phyloP scores from a whole-genome alignment of 257 asterid species.

The Nicotiana benthamiana region DNA sequence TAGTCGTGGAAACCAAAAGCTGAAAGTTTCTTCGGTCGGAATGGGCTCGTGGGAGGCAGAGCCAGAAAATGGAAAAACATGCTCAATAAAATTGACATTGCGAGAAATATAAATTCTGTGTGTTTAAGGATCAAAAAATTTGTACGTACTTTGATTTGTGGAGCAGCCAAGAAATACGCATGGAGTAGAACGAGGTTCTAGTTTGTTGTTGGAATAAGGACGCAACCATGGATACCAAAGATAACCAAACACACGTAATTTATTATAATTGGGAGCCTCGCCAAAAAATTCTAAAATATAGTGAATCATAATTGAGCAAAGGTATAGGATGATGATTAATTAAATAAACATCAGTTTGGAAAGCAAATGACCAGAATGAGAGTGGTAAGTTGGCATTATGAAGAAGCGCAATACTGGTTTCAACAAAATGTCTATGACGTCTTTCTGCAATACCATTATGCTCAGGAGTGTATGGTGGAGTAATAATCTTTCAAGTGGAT shows the following conservation, averaged over 20 bases:
- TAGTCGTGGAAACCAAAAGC: not conserved
- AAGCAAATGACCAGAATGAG: not conserved
- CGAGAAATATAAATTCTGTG: not conserved
- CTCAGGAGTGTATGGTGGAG: not conserved
- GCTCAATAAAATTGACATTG: not conserved
- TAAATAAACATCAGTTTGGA: not conserved
- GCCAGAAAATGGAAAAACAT: not conserved
- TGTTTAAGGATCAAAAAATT: not conserved
- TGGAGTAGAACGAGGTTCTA: not conserved
- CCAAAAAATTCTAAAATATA: not conserved
- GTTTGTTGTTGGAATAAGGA: not conserved
- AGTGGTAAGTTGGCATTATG: not conserved
- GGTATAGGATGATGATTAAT: not conserved
- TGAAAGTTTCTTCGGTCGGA: not conserved
- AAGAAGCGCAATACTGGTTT: not conserved
- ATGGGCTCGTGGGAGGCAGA: not conserved
- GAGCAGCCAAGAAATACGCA: slow-evolving; percentile 5
- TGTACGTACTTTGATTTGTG: not conserved
- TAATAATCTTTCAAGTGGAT: not conserved
- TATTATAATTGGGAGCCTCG: not conserved
- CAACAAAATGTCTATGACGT: not conserved
- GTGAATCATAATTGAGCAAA: not conserved
- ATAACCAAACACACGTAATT: not conserved
- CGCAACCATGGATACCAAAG: not conserved
- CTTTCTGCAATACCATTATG: not conserved